Percentiles rank a stretch among this genome's conserved stretches.
Evolutionary conservation across 805 yeast genomes (phyloP).

Genomic region (Dipodascus geniculatus): DNA sequence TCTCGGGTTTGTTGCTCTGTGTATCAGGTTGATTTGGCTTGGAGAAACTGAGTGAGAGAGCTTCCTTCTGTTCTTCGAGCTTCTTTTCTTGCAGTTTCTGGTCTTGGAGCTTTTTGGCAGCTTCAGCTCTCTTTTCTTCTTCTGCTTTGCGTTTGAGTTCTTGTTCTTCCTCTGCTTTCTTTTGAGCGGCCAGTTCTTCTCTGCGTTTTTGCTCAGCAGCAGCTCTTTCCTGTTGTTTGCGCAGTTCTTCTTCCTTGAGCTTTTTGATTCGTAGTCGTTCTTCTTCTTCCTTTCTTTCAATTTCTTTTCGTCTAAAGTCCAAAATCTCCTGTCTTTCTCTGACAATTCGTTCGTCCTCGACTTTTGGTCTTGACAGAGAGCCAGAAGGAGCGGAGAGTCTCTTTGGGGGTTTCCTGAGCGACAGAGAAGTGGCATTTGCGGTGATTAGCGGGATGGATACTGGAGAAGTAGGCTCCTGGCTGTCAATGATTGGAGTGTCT

Average conservation of each 20-base stretch:
- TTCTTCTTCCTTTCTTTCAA: neutral
- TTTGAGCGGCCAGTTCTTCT: neutral
- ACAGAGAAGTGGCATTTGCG: neutral
- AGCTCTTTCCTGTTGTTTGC: neutral
- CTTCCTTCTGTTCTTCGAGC: neutral
- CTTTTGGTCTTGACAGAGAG: neutral
- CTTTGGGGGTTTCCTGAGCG: neutral
- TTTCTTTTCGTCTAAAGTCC: neutral
- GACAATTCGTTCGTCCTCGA: neutral
- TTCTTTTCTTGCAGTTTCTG: neutral
- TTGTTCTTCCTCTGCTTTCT: neutral
- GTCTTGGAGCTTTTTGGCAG: neutral
- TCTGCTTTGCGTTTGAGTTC: neutral
- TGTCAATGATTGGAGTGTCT: neutral
- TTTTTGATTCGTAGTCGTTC: neutral
- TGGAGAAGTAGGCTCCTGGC: neutral
- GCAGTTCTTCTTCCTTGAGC: slow-evolving; percentile 1
- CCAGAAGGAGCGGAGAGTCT: neutral
- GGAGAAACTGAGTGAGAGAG: no score
- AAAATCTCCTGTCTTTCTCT: slow-evolving; percentile 1
- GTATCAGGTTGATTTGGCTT: no score
- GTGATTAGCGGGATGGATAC: neutral
- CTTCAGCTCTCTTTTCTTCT: neutral
- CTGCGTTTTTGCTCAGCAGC: neutral
- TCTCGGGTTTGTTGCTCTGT: slow-evolving; percentile 3